These are phyloP conservation scores for Prunella vulgaris DNA, from an alignment of 257 asterid species.

Conservation along the genomic window DNA sequence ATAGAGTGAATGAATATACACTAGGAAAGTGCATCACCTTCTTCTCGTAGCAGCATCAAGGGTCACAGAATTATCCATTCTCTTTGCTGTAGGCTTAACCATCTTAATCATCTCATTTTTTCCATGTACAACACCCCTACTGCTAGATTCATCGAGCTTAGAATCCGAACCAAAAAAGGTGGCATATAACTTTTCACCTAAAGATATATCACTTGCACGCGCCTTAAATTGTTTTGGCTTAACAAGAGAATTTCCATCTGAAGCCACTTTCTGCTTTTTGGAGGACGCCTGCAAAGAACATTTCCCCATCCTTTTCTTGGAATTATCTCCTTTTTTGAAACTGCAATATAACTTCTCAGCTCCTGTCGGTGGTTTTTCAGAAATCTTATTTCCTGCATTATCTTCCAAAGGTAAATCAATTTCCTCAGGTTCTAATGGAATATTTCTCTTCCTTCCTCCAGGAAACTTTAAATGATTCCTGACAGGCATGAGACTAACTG, in stretches of 20 bases:
- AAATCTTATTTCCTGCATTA: constrained; percentile 26
- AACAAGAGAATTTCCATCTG: constrained; percentile 27
- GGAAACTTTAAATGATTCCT: constrained; percentile 82
- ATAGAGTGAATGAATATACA: not conserved
- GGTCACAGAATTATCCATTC: constrained; percentile 19
- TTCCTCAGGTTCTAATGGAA: constrained; percentile 19
- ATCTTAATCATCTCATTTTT: constrained; percentile 31
- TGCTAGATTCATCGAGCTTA: constrained; percentile 27
- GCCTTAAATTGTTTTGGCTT: constrained; percentile 26
- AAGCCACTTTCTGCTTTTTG: constrained; percentile 35
- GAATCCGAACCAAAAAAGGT: constrained; percentile 25
- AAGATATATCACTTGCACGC: constrained; percentile 30
- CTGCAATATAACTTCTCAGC: constrained; percentile 31
- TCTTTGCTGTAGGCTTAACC: constrained; percentile 32
- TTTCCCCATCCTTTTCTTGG: constrained; percentile 39
- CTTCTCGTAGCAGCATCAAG: constrained; percentile 55
- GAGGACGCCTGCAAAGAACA: constrained; percentile 20
- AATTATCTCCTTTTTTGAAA: constrained; percentile 26
- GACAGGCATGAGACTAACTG: constrained; percentile 45
- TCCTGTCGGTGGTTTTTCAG: constrained; percentile 29
- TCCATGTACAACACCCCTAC: constrained; percentile 14
- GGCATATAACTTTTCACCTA: constrained; percentile 40
- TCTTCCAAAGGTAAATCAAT: constrained; percentile 26
- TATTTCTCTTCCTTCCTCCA: constrained; percentile 28
- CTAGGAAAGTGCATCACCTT: constrained; percentile 43